Percentiles rank a stretch among this genome's conserved stretches.
Conservation (phyloP, 2,329 filamentous ascomycete species). For the Colletotrichum sp. region DNA sequence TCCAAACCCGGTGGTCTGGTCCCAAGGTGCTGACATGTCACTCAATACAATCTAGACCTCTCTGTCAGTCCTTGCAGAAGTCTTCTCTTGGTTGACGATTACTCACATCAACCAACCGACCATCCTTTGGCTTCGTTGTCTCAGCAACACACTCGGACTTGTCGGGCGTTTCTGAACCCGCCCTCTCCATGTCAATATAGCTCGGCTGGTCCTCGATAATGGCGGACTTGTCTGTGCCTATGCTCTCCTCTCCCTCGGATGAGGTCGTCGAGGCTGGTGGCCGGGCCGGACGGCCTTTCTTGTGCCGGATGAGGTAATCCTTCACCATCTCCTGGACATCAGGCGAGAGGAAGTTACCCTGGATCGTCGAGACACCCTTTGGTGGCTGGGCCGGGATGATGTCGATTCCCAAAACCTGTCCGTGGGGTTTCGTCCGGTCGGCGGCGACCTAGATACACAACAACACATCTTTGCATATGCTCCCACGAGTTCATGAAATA, state of each 20-base stretch:
- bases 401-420: slow-evolving; percentile 89
- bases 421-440: slow-evolving; percentile 75
- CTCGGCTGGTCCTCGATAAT: slow-evolving; percentile 51
- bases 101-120: slow-evolving; percentile 71
- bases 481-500: neutral
- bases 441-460: slow-evolving; percentile 70
- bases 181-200: slow-evolving; percentile 71
- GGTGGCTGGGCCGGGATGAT: slow-evolving; percentile 92
- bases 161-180: slow-evolving; percentile 24
- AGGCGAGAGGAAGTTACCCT: slow-evolving; percentile 87
- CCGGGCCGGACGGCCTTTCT: slow-evolving; percentile 51
- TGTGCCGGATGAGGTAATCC: slow-evolving; percentile 71
- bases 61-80: neutral
- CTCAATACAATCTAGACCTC: slow-evolving; percentile 78
- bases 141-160: slow-evolving; percentile 33
- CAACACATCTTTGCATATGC: neutral
- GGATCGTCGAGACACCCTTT: slow-evolving; percentile 88
- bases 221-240: slow-evolving; percentile 23
- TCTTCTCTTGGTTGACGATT: slow-evolving; percentile 14
- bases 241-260: neutral
- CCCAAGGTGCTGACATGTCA: slow-evolving; percentile 99
- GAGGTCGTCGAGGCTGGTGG: neutral
- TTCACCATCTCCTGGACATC: slow-evolving; percentile 78
- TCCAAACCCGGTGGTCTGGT: slow-evolving; percentile 77
- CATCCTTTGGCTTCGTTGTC: slow-evolving; percentile 29